Conservation (phyloP, 2,329 filamentous ascomycete species). For the Clarireedia paspali region DNA sequence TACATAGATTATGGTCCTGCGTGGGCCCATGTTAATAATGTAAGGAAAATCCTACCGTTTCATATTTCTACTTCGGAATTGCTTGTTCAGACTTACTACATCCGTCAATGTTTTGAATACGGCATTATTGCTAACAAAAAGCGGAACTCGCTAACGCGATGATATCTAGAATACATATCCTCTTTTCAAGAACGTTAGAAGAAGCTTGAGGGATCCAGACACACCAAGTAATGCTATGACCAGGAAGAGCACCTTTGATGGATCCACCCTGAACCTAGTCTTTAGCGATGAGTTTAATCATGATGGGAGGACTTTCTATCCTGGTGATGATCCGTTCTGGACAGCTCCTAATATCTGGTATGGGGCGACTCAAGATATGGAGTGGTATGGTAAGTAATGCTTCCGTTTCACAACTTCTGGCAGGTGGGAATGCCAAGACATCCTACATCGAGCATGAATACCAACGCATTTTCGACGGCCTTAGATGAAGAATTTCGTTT, state of each 20-base stretch:
- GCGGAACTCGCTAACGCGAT: not conserved
- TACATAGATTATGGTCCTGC: conserved; percentile 15
- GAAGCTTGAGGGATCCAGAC: conserved; percentile 42
- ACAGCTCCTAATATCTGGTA: conserved; percentile 47
- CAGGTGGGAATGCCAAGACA: not conserved
- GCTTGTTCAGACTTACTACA: not conserved
- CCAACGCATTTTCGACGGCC: too few species aligned
- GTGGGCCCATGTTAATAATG: conserved; percentile 41
- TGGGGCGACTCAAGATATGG: conserved; percentile 41
- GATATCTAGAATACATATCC: conserved; percentile 31
- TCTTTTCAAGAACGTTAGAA: conserved; percentile 40
- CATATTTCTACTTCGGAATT: not conserved
- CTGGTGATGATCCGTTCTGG: conserved; percentile 50
- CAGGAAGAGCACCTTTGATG: conserved; percentile 36
- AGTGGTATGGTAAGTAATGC: conserved; percentile 22
- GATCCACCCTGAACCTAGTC: conserved; percentile 39
- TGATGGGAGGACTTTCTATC: conserved; percentile 45
- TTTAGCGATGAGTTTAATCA: conserved; percentile 51
- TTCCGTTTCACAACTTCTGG: too few species aligned
- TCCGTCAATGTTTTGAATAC: not conserved
- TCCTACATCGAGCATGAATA: too few species aligned
- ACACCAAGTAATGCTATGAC: conserved; percentile 40
- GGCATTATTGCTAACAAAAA: not conserved
- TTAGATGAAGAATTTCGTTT: not conserved
- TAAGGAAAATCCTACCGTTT: not conserved